phyloP scores from a whole-genome alignment of 1,284 basidiomycete genomes.

The Volvariella surrecta region DNA sequence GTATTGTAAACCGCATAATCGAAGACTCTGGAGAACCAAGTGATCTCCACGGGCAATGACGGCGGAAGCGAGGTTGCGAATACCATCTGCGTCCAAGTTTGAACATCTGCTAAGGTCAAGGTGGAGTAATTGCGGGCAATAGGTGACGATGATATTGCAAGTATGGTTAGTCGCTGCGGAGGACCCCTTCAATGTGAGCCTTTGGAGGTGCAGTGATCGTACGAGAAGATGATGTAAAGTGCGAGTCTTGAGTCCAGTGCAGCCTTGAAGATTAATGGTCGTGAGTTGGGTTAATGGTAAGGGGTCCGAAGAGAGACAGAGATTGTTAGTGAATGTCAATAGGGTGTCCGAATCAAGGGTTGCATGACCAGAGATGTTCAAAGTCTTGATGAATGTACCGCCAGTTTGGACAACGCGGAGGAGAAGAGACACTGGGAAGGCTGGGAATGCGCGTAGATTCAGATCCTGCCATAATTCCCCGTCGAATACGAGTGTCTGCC shows the following conservation, averaged over 20 bases:
- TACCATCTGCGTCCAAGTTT: constrained; percentile 59
- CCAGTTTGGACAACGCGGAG: constrained; percentile 40
- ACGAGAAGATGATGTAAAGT: constrained; percentile 67
- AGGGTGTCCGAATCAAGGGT: constrained; percentile 42
- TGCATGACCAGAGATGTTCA: constrained; percentile 64
- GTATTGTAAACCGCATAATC: constrained; percentile 56
- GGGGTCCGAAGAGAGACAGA: constrained; percentile 36
- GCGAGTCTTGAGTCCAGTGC: constrained; percentile 51
- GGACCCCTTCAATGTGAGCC: constrained; percentile 62
- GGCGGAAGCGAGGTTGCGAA: constrained; percentile 34
- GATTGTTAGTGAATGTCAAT: constrained; percentile 39
- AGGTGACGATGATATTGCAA: constrained; percentile 52
- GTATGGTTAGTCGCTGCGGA: constrained; percentile 64
- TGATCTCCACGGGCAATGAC: constrained; percentile 34
- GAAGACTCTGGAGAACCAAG: constrained; percentile 48
- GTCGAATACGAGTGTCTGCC: constrained; percentile 76
- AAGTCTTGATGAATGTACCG: constrained; percentile 56
- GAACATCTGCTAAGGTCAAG: constrained; percentile 73
- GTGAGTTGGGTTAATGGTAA: constrained; percentile 56
- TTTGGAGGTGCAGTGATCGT: constrained; percentile 54
- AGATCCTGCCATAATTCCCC: constrained; percentile 79
- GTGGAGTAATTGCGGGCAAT: constrained; percentile 44
- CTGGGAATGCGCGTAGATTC: constrained; percentile 52
- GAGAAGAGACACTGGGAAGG: constrained; percentile 41
- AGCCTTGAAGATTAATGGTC: constrained; percentile 68